Evolutionary conservation across 305 asterid species (phyloP).

Genomic region (Solanum chacoense): DNA sequence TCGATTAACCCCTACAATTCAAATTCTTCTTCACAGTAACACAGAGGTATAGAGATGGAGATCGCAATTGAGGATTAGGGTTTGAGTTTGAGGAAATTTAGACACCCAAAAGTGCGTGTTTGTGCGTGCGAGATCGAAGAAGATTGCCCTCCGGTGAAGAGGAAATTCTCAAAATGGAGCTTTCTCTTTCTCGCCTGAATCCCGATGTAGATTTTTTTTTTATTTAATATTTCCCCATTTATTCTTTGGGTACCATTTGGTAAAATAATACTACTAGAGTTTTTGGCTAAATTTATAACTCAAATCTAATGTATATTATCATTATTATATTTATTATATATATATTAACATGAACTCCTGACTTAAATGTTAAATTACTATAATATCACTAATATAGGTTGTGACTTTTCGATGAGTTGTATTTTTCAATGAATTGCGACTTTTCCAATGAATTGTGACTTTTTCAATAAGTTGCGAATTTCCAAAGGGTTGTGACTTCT

Average conservation of each 20-base stretch:
- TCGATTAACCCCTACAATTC: background rate
- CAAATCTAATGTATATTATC: too few relatives aligned
- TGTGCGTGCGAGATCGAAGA: background rate
- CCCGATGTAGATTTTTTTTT: background rate
- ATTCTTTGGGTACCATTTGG: background rate
- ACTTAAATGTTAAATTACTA: too few relatives aligned
- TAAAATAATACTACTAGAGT: background rate
- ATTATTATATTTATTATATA: too few relatives aligned
- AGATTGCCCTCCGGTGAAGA: background rate
- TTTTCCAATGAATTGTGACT: too few relatives aligned
- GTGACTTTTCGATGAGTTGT: too few relatives aligned
- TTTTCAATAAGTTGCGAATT: too few relatives aligned
- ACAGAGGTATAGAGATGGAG: background rate
- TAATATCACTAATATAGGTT: too few relatives aligned
- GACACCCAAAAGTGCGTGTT: background rate
- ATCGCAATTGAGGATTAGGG: background rate
- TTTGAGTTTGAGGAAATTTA: background rate
- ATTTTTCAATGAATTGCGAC: too few relatives aligned
- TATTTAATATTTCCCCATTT: background rate
- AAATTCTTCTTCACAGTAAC: background rate
- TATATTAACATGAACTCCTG: too few relatives aligned
- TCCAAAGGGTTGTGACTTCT: too few relatives aligned
- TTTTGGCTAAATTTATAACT: too few relatives aligned
- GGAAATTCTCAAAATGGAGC: background rate
- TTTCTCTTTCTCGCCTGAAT: background rate